These are phyloP conservation scores for Colletotrichum karsti DNA, from an alignment of 2,329 filamentous ascomycete species.

Conservation along the genomic window DNA sequence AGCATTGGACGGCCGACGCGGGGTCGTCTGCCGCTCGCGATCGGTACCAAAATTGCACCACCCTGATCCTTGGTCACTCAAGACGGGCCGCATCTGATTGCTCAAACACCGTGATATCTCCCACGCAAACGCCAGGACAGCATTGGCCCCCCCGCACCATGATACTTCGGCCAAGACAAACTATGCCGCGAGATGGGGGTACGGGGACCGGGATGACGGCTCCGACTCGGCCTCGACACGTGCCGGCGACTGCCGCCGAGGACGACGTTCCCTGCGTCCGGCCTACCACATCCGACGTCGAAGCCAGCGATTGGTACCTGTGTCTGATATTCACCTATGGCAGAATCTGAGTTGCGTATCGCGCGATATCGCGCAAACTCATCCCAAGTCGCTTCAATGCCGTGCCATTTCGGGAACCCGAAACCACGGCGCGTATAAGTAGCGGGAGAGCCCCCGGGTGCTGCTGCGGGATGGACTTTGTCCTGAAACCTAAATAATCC, in stretches of 20 bases:
- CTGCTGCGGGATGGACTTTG: too few species aligned
- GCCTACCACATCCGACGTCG: background rate
- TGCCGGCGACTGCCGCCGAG: constrained; percentile 4
- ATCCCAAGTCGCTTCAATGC: background rate
- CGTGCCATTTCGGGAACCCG: background rate
- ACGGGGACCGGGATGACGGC: background rate
- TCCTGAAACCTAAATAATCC: background rate
- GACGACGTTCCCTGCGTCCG: background rate
- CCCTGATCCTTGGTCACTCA: background rate
- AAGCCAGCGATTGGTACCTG: background rate
- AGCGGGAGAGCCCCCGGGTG: background rate
- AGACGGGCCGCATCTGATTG: background rate
- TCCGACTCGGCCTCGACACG: constrained; percentile 15
- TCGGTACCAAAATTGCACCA: constrained; percentile 25
- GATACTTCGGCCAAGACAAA: constrained; percentile 5
- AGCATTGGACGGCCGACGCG: constrained; percentile 5
- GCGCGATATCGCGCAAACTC: constrained; percentile 10
- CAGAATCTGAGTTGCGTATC: constrained; percentile 10
- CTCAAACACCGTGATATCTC: too few species aligned
- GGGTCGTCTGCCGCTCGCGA: constrained; percentile 8
- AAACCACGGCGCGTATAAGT: constrained; percentile 10
- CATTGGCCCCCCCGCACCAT: constrained; percentile 8
- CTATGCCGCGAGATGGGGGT: background rate
- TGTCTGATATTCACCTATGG: background rate
- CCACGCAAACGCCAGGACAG: background rate